Conservation (phyloP, 768 basidiomycete genomes). For the Aureoboletus auriporus region DNA sequence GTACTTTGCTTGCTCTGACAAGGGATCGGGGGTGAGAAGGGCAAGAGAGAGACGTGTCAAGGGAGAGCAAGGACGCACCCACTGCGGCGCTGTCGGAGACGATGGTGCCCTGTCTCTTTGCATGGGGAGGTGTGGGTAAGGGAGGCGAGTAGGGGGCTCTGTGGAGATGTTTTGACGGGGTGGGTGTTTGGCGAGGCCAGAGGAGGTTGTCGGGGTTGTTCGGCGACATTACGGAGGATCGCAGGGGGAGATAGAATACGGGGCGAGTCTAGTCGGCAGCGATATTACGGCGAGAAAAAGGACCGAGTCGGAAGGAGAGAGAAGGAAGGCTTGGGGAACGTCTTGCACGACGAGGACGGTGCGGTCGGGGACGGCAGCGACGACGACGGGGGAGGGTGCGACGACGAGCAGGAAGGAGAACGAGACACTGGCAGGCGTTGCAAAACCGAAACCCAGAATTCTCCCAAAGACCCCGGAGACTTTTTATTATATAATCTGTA, state of each 20-base stretch:
- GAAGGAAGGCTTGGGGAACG: conserved; percentile 13
- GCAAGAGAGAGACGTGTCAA: conserved; percentile 5
- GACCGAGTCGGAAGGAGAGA: conserved; percentile 23
- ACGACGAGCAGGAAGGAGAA: conserved; percentile 26
- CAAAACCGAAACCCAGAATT: conserved; percentile 32
- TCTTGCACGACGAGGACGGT: conserved; percentile 22
- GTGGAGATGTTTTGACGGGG: conserved; percentile 25
- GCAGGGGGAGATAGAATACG: conserved; percentile 20
- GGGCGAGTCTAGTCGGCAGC: conserved; percentile 19
- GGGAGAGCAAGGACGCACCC: conserved; percentile 20
- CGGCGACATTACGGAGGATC: conserved; percentile 34
- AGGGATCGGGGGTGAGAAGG: conserved; percentile 8
- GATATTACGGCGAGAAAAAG: conserved; percentile 21
- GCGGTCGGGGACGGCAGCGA: conserved; percentile 18
- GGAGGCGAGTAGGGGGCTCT: conserved; percentile 30
- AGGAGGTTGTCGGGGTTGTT: conserved; percentile 32
- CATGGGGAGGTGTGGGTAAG: conserved; percentile 4
- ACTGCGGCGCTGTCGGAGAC: conserved; percentile 25
- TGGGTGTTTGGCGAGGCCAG: conserved; percentile 44
- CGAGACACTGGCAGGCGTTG: conserved; percentile 31
- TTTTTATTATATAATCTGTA: conserved; percentile 17
- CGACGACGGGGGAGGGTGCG: conserved; percentile 23
- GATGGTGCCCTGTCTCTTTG: conserved; percentile 21
- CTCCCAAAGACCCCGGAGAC: conserved; percentile 32
- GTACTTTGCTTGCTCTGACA: conserved; percentile 35